phyloP scores from a whole-genome alignment of 257 asterid genomes.

The Fraxinus anomala region DNA sequence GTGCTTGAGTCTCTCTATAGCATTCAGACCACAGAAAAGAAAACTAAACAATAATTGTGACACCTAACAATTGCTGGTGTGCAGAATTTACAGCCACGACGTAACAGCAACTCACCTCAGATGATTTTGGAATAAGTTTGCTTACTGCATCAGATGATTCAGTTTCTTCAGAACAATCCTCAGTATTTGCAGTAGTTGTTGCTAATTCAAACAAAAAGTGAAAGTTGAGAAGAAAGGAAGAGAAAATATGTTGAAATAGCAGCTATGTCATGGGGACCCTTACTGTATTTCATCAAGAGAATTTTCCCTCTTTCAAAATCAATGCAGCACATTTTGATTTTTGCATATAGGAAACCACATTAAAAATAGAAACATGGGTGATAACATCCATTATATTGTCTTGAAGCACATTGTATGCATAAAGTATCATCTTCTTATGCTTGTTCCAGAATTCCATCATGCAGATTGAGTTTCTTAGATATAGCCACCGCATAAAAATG shows the following conservation, averaged over 20 bases:
- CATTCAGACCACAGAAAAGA: neutral
- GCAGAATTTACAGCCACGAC: constrained; percentile 8
- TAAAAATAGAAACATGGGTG: neutral
- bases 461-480: neutral
- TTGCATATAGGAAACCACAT: neutral
- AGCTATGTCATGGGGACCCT: neutral
- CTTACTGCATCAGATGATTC: constrained; percentile 39
- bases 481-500: neutral
- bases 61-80: constrained; percentile 1
- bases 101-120: constrained; percentile 49
- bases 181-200: constrained; percentile 36
- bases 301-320: neutral
- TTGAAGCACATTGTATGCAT: neutral
- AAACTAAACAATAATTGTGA: constrained; percentile 20
- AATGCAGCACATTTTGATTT: neutral
- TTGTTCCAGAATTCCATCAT: neutral
- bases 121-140: constrained; percentile 49
- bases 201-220: constrained; percentile 13
- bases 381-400: neutral
- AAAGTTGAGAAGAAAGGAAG: constrained; percentile 11
- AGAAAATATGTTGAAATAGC: neutral
- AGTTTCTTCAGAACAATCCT: constrained; percentile 39
- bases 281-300: neutral
- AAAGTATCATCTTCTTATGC: neutral
- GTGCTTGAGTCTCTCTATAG: constrained; percentile 8